A percentile compares a stretch with the other conserved stretches of the same genome.
Evolutionary conservation across 2,329 filamentous ascomycete species (phyloP).

Genomic region (Blumeria hordei): DNA sequence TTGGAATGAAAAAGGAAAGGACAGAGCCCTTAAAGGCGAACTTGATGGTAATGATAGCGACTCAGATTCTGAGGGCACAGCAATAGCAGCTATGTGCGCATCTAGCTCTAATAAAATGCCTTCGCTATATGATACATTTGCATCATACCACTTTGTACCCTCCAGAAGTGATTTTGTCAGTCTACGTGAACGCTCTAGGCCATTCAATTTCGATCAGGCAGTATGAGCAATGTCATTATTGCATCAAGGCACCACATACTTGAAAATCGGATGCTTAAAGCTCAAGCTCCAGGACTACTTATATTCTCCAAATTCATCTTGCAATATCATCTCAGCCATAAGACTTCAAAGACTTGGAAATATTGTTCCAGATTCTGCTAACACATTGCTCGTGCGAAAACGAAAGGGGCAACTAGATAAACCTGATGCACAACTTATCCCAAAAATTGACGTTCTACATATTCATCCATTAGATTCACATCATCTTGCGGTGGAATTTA

Average conservation of each 20-base stretch:
- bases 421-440: not conserved
- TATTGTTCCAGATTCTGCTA: not conserved
- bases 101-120: not conserved
- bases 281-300: not conserved
- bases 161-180: not conserved
- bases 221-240: not conserved
- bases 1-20: no score
- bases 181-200: not conserved
- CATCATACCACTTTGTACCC: no score
- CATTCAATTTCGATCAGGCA: not conserved
- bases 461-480: not conserved
- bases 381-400: not conserved
- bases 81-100: not conserved
- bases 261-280: not conserved
- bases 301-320: not conserved
- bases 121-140: not conserved
- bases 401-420: not conserved
- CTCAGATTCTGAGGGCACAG: not conserved
- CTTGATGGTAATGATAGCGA: no score
- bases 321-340: not conserved
- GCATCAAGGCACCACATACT: no score
- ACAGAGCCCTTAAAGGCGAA: no score
- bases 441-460: not conserved
- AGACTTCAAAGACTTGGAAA: not conserved
- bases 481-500: no score